phyloP scores from a whole-genome alignment of 768 basidiomycete genomes.

The Phylloporus rhodoxanthus region DNA sequence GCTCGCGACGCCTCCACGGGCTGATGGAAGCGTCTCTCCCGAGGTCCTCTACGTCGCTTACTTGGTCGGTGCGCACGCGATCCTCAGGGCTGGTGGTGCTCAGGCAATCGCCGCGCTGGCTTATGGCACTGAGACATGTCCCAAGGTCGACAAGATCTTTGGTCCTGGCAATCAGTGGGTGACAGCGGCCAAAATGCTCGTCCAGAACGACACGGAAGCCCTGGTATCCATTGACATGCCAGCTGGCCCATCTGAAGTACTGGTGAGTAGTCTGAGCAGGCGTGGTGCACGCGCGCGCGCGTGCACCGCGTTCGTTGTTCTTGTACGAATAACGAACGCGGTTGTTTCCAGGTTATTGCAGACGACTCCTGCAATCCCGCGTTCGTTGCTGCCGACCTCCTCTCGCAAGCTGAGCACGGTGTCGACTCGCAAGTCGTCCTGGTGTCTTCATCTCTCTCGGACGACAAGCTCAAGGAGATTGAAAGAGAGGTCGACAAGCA shows the following conservation, averaged over 20 bases:
- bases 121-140: constrained; percentile 90
- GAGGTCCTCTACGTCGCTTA: constrained; percentile 97
- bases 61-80: constrained; percentile 82
- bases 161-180: constrained; percentile 99
- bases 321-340: constrained; percentile 31
- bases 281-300: constrained; percentile 56
- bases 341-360: constrained; percentile 72
- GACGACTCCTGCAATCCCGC: constrained; percentile 81
- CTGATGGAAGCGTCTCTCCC: constrained; percentile 89
- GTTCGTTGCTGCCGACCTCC: constrained; percentile 92
- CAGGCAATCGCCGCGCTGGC: constrained; percentile 96
- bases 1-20: constrained; percentile 90
- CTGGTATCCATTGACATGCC: constrained; percentile 98
- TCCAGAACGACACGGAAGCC: constrained; percentile 97
- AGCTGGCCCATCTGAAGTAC: constrained; percentile 94
- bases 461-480: constrained; percentile 60
- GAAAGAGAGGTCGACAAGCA: constrained; percentile 84
- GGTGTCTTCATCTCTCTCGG: constrained; percentile 67
- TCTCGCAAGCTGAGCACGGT: constrained; percentile 98
- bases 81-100: constrained; percentile 93
- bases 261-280: constrained; percentile 55
- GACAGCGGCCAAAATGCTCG: constrained; percentile 98
- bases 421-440: constrained; percentile 97
- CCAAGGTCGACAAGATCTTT: constrained; percentile 99
- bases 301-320: constrained; percentile 44